Base-by-base conservation (phyloP, 495 filamentous ascomycete species). In the Aspergillus baeticus region DNA sequence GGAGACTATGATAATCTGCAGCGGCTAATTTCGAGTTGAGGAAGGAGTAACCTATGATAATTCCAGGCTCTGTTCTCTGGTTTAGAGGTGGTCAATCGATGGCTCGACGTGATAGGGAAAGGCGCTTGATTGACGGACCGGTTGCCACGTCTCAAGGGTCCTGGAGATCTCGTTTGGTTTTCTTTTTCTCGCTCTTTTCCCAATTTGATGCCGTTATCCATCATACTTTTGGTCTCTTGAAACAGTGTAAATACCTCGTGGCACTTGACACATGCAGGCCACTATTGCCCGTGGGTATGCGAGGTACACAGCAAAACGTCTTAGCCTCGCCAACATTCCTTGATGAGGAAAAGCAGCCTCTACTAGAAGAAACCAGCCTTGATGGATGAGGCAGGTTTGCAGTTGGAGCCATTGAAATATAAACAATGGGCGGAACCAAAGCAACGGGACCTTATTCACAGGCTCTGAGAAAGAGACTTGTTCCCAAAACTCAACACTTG, bases 241-340 rank as follows among this genome's bases (percentile, higher is more conserved):
- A 10, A 47, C 26, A 10, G 20, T 10, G 42, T 17, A 14, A 33
- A 38, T 50, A 33, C 42, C 39, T 36, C 29, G 20, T 38, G 52
- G 44, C 33, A n/a, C 42, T 26, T 58, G 56, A 53, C 49, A 53
- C 22, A 49, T 53, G 49, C 56, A 53, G 22, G 29, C 44, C 45
- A 41, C 42, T 1, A 41, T 37, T 22, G 15, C 3, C 26, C 26
- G 26, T 29, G 26, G 8, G 3, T 29, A 29, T 8, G 26, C 26
- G 26, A 29, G 26, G 26, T 29, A 29, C 26, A 29, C 26, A 29
- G 26, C 4, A n/a, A 3, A 29, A 4, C 26, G 26, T 29, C n/a
- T 29, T 29, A 3, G 26, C 3, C 26, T 29, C 26, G 26, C 26
- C 26, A 29, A 29, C 3, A 29, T 29, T 29, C 26, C 8, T 29